Evolutionary conservation across 768 basidiomycete genomes (phyloP).

Genomic region (Russula foetens): DNA sequence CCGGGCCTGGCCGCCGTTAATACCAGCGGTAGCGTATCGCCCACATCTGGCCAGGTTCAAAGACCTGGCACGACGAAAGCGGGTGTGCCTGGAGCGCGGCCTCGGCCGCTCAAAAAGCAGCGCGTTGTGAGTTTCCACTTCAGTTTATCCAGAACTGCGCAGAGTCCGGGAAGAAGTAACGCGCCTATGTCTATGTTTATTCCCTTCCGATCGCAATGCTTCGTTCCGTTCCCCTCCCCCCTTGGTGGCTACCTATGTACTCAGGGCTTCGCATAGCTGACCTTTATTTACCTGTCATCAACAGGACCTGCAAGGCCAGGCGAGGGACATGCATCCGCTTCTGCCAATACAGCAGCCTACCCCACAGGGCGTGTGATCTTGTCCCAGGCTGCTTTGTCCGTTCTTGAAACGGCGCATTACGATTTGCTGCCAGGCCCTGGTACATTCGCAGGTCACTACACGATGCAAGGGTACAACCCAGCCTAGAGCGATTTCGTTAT

Average conservation of each 20-base stretch:
- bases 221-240: neutral
- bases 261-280: slow-evolving; percentile 2
- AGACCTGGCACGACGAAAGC: slow-evolving; percentile 11
- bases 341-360: slow-evolving; percentile 20
- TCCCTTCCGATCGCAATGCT: neutral
- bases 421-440: neutral
- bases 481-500: neutral
- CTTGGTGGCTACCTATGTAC: neutral
- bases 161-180: neutral
- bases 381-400: neutral
- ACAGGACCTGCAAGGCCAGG: slow-evolving; percentile 21
- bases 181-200: neutral
- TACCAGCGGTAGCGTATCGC: neutral
- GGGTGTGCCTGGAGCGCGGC: slow-evolving; percentile 19
- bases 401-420: slow-evolving; percentile 1
- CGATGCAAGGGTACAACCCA: neutral
- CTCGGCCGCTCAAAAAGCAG: slow-evolving; percentile 20
- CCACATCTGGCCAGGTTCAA: neutral
- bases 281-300: neutral
- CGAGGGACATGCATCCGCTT: slow-evolving; percentile 18
- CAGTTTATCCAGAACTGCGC: neutral
- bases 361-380: slow-evolving; percentile 19
- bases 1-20: neutral
- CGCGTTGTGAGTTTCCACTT: slow-evolving; percentile 16
- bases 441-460: neutral